These are phyloP conservation scores for Colletotrichum gloeosporioides DNA, from an alignment of 2,329 filamentous ascomycete genomes.

Conservation along the genomic window DNA sequence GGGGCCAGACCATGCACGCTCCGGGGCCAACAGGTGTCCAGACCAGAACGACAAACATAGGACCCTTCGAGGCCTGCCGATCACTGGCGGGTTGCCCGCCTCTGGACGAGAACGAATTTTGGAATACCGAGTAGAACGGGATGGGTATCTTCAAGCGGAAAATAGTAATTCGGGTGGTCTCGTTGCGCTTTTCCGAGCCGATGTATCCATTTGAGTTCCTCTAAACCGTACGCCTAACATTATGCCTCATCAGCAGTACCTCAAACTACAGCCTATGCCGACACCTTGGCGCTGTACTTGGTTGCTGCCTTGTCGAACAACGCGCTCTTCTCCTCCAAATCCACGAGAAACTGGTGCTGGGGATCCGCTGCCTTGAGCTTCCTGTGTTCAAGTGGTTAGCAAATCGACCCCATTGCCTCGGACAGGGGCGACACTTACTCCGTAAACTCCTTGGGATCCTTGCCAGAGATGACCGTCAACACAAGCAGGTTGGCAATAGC, in stretches of 20 bases:
- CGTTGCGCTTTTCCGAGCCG: conserved; percentile 20
- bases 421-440: conserved; percentile 52
- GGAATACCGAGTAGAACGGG: neutral
- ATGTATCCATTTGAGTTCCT: conserved; percentile 17
- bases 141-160: conserved; percentile 20
- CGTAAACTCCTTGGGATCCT: conserved; percentile 67
- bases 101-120: neutral
- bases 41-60: neutral
- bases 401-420: neutral
- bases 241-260: conserved; percentile 20
- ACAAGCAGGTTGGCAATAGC: conserved; percentile 86
- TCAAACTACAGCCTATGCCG: conserved; percentile 39
- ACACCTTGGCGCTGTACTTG: conserved; percentile 87
- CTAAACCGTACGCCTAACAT: conserved; percentile 24
- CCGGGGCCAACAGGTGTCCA: neutral
- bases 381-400: conserved; percentile 38
- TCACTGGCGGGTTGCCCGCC: conserved; percentile 6
- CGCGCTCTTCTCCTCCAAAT: conserved; percentile 84
- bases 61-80: conserved; percentile 18
- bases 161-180: conserved; percentile 17
- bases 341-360: conserved; percentile 73
- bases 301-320: conserved; percentile 84
- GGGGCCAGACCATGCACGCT: neutral
- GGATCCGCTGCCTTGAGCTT: conserved; percentile 64
- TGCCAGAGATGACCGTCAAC: conserved; percentile 77